These are phyloP conservation scores for Cornus florida DNA, from an alignment of 148 eudicot genomes.

Conservation along the genomic window DNA sequence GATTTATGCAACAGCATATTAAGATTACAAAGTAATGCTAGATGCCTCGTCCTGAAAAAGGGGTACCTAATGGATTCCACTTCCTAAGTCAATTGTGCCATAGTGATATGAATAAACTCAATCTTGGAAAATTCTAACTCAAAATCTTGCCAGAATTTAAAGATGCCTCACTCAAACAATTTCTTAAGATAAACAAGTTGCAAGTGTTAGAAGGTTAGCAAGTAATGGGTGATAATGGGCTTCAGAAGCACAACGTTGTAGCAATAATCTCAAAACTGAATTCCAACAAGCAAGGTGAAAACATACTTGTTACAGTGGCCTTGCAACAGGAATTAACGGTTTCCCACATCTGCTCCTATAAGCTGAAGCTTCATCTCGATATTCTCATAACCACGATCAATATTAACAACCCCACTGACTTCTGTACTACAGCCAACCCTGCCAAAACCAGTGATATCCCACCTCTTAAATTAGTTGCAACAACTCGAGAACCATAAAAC, in stretches of 20 bases:
- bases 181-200: not conserved
- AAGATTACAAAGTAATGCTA: not conserved
- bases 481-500: conserved; percentile 14
- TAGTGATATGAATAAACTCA: not conserved
- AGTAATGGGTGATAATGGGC: not conserved
- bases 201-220: not conserved
- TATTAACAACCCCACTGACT: conserved; percentile 16
- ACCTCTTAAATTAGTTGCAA: conserved; percentile 24
- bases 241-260: not conserved
- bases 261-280: not conserved
- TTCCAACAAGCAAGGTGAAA: not conserved
- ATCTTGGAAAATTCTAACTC: not conserved
- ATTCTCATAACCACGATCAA: conserved; percentile 29
- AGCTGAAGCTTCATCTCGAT: conserved; percentile 17
- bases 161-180: not conserved
- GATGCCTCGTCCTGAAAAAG: not conserved
- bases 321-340: not conserved
- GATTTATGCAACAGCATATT: not conserved
- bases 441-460: conserved; percentile 25
- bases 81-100: not conserved
- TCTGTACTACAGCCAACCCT: conserved; percentile 24
- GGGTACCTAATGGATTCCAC: not conserved
- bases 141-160: not conserved
- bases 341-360: conserved; percentile 21
- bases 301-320: not conserved